A percentile compares a stretch with the other conserved stretches of the same genome.
These are phyloP conservation scores for Parmales sp. DNA, from an alignment of 108 stramenopile genomes.

Conservation along the genomic window DNA sequence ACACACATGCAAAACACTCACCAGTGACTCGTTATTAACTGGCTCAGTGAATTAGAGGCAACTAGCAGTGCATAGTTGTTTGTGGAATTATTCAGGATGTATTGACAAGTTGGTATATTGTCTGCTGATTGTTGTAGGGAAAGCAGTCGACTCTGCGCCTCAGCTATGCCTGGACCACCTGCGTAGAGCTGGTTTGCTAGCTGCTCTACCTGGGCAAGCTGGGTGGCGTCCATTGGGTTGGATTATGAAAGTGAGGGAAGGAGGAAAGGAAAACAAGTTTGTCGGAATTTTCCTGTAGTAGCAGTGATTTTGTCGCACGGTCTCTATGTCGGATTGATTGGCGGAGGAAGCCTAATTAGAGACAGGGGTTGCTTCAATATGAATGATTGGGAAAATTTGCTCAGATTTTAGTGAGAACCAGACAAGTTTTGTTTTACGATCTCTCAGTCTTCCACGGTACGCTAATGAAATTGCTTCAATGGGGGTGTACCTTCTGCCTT, in stretches of 20 bases:
- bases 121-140: conserved; percentile 80
- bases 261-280: no score
- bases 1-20: no score
- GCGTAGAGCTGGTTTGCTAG: conserved; percentile 48
- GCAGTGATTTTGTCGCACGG: no score
- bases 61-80: conserved; percentile 85
- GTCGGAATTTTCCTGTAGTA: neutral
- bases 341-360: no score
- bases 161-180: conserved; percentile 48
- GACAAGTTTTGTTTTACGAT: no score
- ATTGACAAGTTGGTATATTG: conserved; percentile 94
- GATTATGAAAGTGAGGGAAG: neutral
- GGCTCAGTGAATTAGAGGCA: conserved; percentile 78
- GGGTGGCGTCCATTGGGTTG: conserved; percentile 67
- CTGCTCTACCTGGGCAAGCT: conserved; percentile 83
- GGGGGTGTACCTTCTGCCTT: no score
- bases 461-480: no score
- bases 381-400: no score
- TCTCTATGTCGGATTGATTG: no score
- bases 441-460: no score
- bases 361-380: no score
- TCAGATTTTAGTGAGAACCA: no score
- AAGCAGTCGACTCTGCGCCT: conserved; percentile 77
- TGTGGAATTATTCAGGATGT: conserved; percentile 83
- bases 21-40: conserved; percentile 91